Percentiles rank a stretch among this genome's conserved stretches.
Conservation (phyloP, 1,284 basidiomycete species). For the Cryptococcus floricola region DNA sequence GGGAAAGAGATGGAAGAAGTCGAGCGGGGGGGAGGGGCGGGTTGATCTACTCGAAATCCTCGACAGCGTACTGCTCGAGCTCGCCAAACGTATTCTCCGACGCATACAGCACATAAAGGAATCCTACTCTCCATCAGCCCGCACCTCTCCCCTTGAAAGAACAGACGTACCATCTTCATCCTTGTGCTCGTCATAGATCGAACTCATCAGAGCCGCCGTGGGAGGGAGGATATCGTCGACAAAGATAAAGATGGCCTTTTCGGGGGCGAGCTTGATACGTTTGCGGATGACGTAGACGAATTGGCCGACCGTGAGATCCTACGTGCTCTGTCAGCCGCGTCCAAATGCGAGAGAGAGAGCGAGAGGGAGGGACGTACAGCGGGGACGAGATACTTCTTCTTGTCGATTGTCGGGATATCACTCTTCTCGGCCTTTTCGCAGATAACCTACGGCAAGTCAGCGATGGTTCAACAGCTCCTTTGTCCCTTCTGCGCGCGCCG, state of each 20-base stretch:
- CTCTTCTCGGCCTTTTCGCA: slow-evolving; percentile 99
- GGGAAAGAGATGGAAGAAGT: neutral
- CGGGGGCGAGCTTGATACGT: slow-evolving; percentile 98
- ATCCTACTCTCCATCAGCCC: slow-evolving; percentile 52
- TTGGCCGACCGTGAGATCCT: slow-evolving; percentile 97
- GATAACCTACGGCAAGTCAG: slow-evolving; percentile 67
- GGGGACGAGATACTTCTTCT: slow-evolving; percentile 99
- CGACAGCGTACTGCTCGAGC: slow-evolving; percentile 19
- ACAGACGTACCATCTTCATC: slow-evolving; percentile 68
- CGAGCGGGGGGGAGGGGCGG: neutral
- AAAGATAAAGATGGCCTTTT: slow-evolving; percentile 99
- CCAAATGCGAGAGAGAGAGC: neutral
- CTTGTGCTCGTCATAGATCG: slow-evolving; percentile 99
- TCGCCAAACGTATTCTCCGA: slow-evolving; percentile 91
- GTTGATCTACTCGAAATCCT: slow-evolving; percentile 4
- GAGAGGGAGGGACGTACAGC: slow-evolving; percentile 57
- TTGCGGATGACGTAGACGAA: slow-evolving; percentile 99
- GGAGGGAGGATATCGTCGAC: slow-evolving; percentile 98
- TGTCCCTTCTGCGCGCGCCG: too few species aligned
- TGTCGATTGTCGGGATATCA: slow-evolving; percentile 98
- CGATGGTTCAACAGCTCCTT: neutral
- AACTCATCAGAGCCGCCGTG: slow-evolving; percentile 96
- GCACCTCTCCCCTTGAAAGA: neutral
- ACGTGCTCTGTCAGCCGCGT: slow-evolving; percentile 1
- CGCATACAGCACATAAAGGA: slow-evolving; percentile 93